A percentile compares a stretch with the other conserved stretches of the same genome.
phyloP scores from a whole-genome alignment of 2,329 filamentous ascomycete species.

The Chaetomiaceae sp. region DNA sequence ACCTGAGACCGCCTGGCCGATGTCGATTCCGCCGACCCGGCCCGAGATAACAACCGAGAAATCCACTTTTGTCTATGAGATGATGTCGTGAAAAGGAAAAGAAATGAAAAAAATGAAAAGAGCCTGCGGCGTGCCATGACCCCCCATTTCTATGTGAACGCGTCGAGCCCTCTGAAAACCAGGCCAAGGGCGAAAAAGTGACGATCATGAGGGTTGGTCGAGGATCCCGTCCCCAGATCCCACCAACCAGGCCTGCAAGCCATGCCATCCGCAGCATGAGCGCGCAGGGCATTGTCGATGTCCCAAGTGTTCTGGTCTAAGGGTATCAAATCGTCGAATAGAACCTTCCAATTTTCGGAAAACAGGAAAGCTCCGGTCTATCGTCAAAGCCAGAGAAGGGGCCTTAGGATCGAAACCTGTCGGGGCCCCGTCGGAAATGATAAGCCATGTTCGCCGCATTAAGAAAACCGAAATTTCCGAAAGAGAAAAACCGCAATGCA shows the following conservation, averaged over 20 bases:
- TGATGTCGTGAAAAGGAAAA: conserved; percentile 30
- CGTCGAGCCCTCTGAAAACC: conserved; percentile 35
- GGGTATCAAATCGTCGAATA: conserved; percentile 38
- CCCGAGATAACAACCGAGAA: conserved; percentile 53
- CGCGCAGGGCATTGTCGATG: conserved; percentile 28
- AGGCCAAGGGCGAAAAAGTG: conserved; percentile 38
- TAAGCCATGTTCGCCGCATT: conserved; percentile 38
- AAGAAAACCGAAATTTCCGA: conserved; percentile 26
- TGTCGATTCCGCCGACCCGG: conserved; percentile 29
- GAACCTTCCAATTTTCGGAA: conserved; percentile 28
- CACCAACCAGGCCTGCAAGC: conserved; percentile 31
- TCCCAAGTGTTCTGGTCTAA: conserved; percentile 33
- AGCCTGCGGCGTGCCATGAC: conserved; percentile 34
- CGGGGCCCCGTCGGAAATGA: conserved; percentile 31
- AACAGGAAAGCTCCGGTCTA: conserved; percentile 35
- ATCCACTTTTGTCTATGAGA: conserved; percentile 63
- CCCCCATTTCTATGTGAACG: conserved; percentile 35
- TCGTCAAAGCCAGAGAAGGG: conserved; percentile 34
- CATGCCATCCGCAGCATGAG: conserved; percentile 28
- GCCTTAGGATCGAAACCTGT: conserved; percentile 34
- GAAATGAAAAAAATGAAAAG: conserved; percentile 25
- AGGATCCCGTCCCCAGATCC: conserved; percentile 32
- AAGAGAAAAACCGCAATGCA: conserved; percentile 21
- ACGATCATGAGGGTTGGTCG: conserved; percentile 36
- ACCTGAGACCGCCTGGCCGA: conserved; percentile 19